phyloP scores from a whole-genome alignment of 768 basidiomycete genomes.

The Tulasnella sp. region DNA sequence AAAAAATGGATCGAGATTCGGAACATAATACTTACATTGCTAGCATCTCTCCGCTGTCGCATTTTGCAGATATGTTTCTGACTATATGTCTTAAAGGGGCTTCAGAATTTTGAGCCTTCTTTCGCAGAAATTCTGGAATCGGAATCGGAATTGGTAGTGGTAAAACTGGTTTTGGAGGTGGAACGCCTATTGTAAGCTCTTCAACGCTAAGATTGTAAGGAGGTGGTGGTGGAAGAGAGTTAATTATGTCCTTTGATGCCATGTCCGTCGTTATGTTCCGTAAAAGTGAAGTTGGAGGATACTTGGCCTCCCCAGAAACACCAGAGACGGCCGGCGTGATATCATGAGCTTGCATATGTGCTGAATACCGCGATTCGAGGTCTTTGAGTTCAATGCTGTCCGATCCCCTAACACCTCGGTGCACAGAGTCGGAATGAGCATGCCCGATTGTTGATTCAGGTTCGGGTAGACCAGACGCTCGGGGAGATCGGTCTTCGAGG shows the following conservation, averaged over 20 bases:
- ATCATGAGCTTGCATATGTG: too few species aligned
- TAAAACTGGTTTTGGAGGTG: constrained; percentile 9
- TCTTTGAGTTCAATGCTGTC: too few species aligned
- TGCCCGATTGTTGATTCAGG: too few species aligned
- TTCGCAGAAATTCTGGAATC: constrained; percentile 8
- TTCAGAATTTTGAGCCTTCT: background rate
- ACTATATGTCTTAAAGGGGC: constrained; percentile 22
- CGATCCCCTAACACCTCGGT: too few species aligned
- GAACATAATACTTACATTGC: constrained; percentile 26
- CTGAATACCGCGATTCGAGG: too few species aligned
- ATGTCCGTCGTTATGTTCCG: too few species aligned
- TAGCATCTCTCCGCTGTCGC: constrained; percentile 28
- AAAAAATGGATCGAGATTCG: background rate
- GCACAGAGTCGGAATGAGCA: too few species aligned
- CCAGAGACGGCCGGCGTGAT: too few species aligned
- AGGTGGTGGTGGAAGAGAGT: constrained; percentile 18
- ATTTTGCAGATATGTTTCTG: constrained; percentile 23
- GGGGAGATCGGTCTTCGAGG: too few species aligned
- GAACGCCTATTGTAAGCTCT: constrained; percentile 21
- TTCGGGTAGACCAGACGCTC: too few species aligned
- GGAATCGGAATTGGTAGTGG: constrained; percentile 19
- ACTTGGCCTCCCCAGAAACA: too few species aligned
- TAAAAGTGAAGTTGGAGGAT: too few species aligned
- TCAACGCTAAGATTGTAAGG: constrained; percentile 19
- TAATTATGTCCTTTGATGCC: background rate